phyloP scores from a whole-genome alignment of 176 grass and related monocot genomes.

The barley (Hordeum vulgare) region DNA sequence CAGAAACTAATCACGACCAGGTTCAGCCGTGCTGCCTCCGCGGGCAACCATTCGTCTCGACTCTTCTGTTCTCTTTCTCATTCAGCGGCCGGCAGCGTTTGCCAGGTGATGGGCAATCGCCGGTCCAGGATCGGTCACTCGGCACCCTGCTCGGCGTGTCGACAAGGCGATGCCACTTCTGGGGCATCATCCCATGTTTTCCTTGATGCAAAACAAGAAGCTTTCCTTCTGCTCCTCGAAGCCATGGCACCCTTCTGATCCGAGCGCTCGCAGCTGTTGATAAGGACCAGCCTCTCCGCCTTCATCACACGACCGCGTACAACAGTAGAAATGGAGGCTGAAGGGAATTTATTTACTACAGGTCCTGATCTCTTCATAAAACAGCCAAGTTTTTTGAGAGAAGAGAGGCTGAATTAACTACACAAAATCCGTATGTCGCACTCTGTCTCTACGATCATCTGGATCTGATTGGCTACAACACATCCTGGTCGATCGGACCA shows the following conservation, averaged over 20 bases:
- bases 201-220: neutral
- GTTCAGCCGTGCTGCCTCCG: neutral
- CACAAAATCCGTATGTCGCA: too few species aligned
- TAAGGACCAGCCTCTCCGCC: neutral
- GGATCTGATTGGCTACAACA: neutral
- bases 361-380: too few species aligned
- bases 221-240: neutral
- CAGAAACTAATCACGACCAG: neutral
- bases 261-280: too few species aligned
- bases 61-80: neutral
- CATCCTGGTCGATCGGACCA: neutral
- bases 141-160: neutral
- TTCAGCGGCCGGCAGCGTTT: neutral
- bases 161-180: neutral
- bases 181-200: conserved; percentile 2
- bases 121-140: neutral
- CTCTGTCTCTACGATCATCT: neutral
- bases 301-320: neutral
- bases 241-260: too few species aligned
- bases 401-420: too few species aligned
- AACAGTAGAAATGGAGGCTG: too few species aligned
- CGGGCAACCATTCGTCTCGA: neutral
- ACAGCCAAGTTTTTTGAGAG: too few species aligned
- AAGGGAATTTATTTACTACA: too few species aligned
- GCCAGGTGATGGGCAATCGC: neutral